phyloP scores from a whole-genome alignment of 2,329 filamentous ascomycete genomes.

The Epichloe coenophiala region DNA sequence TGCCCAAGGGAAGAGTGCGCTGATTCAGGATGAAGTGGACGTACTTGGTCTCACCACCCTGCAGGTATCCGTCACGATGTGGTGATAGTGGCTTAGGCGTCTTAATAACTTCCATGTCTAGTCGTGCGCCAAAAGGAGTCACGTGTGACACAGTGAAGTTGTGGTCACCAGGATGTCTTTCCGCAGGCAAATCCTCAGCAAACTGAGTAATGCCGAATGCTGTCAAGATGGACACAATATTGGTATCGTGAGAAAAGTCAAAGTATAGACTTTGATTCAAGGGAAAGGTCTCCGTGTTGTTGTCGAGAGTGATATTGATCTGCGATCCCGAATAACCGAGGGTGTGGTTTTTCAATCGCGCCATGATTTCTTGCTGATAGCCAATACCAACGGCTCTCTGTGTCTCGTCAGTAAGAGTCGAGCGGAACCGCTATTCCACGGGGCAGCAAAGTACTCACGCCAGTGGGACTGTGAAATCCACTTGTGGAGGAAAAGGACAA shows the following conservation, averaged over 20 bases:
- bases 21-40: slow-evolving; percentile 65
- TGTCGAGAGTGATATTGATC: slow-evolving; percentile 59
- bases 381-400: slow-evolving; percentile 58
- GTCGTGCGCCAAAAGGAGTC: slow-evolving; percentile 56
- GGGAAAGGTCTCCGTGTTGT: slow-evolving; percentile 55
- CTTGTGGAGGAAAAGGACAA: slow-evolving; percentile 48
- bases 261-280: slow-evolving; percentile 61
- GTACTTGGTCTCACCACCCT: slow-evolving; percentile 48
- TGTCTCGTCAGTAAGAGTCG: not conserved
- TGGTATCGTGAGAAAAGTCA: slow-evolving; percentile 68
- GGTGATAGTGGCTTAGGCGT: slow-evolving; percentile 49
- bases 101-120: slow-evolving; percentile 62
- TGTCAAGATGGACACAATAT: slow-evolving; percentile 55
- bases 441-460: slow-evolving; percentile 24
- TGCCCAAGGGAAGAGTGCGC: slow-evolving; percentile 55
- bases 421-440: not conserved
- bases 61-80: slow-evolving; percentile 38
- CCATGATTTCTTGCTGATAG: slow-evolving; percentile 59
- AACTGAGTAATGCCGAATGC: slow-evolving; percentile 65
- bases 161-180: slow-evolving; percentile 40
- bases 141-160: slow-evolving; percentile 54
- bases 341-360: slow-evolving; percentile 54
- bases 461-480: slow-evolving; percentile 51
- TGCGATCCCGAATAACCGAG: slow-evolving; percentile 43
- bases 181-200: slow-evolving; percentile 40